Conservation (phyloP, 2,329 filamentous ascomycete genomes). For the Diplodia intermedia region DNA sequence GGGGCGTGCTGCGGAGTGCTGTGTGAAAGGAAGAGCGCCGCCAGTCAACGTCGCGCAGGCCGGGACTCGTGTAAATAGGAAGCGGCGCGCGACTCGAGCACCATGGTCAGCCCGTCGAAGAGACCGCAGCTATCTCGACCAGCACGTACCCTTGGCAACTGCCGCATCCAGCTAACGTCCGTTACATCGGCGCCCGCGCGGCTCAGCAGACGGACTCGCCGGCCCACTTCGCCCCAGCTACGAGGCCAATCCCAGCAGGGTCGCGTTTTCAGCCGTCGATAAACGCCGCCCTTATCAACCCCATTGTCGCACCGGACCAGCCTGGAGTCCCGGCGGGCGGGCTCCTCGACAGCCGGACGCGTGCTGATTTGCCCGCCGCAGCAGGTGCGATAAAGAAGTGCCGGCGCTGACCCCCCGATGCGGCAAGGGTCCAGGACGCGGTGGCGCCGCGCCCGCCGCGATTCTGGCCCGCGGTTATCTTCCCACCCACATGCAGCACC, state of each 20-base stretch:
- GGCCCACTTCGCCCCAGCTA: conserved; percentile 15
- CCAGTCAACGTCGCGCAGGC: conserved; percentile 12
- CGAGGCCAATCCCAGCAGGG: neutral
- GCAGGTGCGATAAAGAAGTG: conserved; percentile 17
- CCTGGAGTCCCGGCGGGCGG: conserved; percentile 7
- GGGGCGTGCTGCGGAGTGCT: conserved; percentile 1
- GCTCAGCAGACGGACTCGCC: conserved; percentile 19
- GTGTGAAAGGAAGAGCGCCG: neutral
- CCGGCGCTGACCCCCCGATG: conserved; percentile 23
- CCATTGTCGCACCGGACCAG: conserved; percentile 18
- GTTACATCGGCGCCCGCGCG: conserved; percentile 20
- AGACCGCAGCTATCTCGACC: conserved; percentile 22
- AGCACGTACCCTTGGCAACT: conserved; percentile 25
- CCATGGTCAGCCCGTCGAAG: conserved; percentile 4
- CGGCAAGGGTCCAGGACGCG: neutral
- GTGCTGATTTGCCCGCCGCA: conserved; percentile 16
- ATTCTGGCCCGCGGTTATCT: conserved; percentile 27
- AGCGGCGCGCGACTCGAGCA: conserved; percentile 21
- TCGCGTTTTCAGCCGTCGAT: conserved; percentile 8
- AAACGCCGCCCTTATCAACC: conserved; percentile 21
- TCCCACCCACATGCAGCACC: neutral
- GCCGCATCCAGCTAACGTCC: conserved; percentile 26
- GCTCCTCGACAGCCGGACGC: neutral
- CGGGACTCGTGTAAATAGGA: conserved; percentile 23
- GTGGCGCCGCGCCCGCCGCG: conserved; percentile 22